Evolutionary conservation across 768 basidiomycete genomes (phyloP), one percentile per base, ranked within the genome.

Genomic region (Astraeus odoratus): DNA sequence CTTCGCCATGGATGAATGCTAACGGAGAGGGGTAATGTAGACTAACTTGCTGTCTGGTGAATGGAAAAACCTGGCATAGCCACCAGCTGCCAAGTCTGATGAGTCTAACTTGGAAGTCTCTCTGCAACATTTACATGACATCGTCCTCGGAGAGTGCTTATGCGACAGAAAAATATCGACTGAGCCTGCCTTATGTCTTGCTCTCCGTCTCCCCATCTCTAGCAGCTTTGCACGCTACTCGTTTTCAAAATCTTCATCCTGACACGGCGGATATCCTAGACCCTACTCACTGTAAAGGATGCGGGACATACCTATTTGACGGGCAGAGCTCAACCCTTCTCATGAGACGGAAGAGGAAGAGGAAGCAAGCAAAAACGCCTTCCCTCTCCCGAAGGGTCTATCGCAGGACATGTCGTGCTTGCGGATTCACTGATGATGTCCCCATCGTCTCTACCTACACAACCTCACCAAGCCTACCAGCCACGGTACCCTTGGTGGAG

Each of bases 1-100:
- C 72, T 92, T 92, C 34, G 84, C 88, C 88, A 92, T 89, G 23
- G 51, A 39, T 19, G 25, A 16, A 13, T 41, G 24, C n/a, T 9
- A 15, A 24, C 15, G 20, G 29, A 19, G 10, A 19, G 5, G n/a
- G n/a, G n/a, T n/a, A n/a, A n/a, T n/a, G n/a, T n/a, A n/a, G n/a
- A n/a, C n/a, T n/a, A n/a, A n/a, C n/a, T n/a, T n/a, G n/a, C n/a
- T n/a, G n/a, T n/a, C n/a, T n/a, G n/a, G n/a, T n/a, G n/a, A n/a
- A n/a, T n/a, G n/a, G n/a, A n/a, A 13, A 27, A 16, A 9, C 9
- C 25, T 7, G 6, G 16, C 9, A 29, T 19, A 26, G 23, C 26
- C 26, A 27, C 26, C n/a, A 8, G 5, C 23, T 18, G 34, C 34
- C 10, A 18, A 35, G 10, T 35, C 19, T 35, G 34, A 19, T 18